These are phyloP conservation scores for Phoma herbarum DNA, from an alignment of 2,329 filamentous ascomycete species.

Conservation along the genomic window DNA sequence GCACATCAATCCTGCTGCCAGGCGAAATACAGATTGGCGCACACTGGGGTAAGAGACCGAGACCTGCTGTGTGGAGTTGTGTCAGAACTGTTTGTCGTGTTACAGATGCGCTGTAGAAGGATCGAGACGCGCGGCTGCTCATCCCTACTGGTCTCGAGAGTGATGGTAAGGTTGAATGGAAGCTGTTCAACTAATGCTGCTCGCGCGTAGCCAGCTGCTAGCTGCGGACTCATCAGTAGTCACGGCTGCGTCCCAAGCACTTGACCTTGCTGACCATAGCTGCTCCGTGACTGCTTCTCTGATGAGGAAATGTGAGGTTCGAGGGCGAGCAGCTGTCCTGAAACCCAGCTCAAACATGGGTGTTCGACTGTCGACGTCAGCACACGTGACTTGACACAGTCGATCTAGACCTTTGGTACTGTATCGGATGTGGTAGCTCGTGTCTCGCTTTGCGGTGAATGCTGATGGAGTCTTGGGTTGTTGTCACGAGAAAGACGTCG, in stretches of 20 bases:
- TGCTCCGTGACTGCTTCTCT: background rate
- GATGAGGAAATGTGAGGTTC: background rate
- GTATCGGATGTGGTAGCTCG: background rate
- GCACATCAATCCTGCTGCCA: conserved; percentile 23
- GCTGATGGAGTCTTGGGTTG: background rate
- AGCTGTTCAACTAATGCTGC: background rate
- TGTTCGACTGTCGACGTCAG: background rate
- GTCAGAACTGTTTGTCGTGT: conserved; percentile 33
- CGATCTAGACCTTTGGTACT: background rate
- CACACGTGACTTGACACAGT: conserved; percentile 2
- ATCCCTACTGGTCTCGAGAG: background rate
- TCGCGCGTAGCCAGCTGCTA: background rate
- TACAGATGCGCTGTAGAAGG: conserved; percentile 29
- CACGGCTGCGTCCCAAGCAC: background rate
- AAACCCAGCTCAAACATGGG: conserved; percentile 18
- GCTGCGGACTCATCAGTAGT: background rate
- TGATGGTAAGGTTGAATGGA: background rate
- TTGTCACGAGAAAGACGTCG: background rate
- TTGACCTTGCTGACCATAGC: too few species aligned
- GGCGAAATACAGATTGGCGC: conserved; percentile 24
- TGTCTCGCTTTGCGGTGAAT: background rate
- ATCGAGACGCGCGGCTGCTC: conserved; percentile 24
- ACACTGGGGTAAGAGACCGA: conserved; percentile 20
- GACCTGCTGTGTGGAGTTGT: conserved; percentile 32
- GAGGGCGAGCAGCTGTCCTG: conserved; percentile 2